Percentiles rank a stretch among this genome's conserved stretches.
Conservation (phyloP, 768 basidiomycete genomes). For the Amanita thiersii region DNA sequence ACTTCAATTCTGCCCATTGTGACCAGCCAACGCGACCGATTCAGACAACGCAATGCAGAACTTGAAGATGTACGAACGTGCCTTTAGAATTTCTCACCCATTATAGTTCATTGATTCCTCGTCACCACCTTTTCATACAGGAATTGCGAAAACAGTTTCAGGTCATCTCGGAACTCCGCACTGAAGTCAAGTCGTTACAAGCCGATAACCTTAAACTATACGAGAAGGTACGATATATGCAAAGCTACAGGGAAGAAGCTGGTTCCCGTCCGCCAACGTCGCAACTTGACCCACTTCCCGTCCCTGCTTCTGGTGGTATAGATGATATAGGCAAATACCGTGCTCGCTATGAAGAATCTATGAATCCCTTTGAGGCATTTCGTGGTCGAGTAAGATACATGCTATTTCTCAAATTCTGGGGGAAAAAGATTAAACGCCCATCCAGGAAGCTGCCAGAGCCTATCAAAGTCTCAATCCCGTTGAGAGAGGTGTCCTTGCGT, state of each 20-base stretch:
- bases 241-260: constrained; percentile 83
- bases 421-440: constrained; percentile 1
- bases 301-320: constrained; percentile 25
- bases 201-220: constrained; percentile 95
- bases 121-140: constrained; percentile 27
- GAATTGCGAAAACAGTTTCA: constrained; percentile 95
- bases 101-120: neutral
- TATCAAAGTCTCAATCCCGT: constrained; percentile 88
- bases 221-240: constrained; percentile 98
- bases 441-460: constrained; percentile 88
- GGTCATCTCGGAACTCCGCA: constrained; percentile 85
- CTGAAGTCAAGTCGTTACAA: constrained; percentile 88
- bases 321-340: constrained; percentile 88
- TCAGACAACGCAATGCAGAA: constrained; percentile 93
- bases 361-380: constrained; percentile 99
- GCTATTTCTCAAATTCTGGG: neutral
- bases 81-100: neutral
- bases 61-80: constrained; percentile 74
- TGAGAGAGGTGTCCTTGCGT: constrained; percentile 77
- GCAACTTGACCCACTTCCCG: constrained; percentile 63
- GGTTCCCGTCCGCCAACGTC: constrained; percentile 45
- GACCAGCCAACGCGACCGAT: constrained; percentile 94
- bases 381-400: constrained; percentile 71
- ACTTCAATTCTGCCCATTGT: constrained; percentile 98
- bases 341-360: constrained; percentile 88